These are phyloP conservation scores for Lodderomyces oxycetoniae DNA, from an alignment of 1,139 yeast species.

Conservation along the genomic window DNA sequence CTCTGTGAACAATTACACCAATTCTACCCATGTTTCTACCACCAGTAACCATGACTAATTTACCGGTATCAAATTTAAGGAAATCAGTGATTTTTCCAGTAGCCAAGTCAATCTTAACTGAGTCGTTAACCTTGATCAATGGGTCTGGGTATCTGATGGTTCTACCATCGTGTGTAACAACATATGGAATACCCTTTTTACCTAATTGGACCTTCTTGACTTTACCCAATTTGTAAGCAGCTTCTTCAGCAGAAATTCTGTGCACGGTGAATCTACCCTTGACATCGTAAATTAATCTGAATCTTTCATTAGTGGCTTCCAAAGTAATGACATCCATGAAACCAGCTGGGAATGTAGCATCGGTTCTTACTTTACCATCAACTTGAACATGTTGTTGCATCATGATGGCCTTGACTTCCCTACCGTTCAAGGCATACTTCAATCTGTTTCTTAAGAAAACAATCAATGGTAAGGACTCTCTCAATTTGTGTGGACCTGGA, in stretches of 20 bases:
- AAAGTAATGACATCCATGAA: constrained; percentile 97
- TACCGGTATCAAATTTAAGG: constrained; percentile 95
- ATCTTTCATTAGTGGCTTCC: constrained; percentile 98
- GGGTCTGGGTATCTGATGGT: constrained; percentile 99
- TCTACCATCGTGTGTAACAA: constrained; percentile 99
- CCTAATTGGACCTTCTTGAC: constrained; percentile 97
- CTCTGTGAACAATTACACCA: constrained; percentile 97
- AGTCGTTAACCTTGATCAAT: constrained; percentile 90
- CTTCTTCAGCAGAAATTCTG: constrained; percentile 99
- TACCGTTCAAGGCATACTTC: constrained; percentile 97
- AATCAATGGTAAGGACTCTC: constrained; percentile 95
- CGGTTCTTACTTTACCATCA: constrained; percentile 80
- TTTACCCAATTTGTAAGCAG: constrained; percentile 95
- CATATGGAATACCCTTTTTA: constrained; percentile 96
- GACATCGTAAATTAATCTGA: constrained; percentile 96
- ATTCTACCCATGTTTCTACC: constrained; percentile 99
- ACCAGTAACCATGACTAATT: constrained; percentile 96
- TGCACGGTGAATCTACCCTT: constrained; percentile 99
- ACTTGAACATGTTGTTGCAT: constrained; percentile 98
- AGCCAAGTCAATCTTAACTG: constrained; percentile 93
- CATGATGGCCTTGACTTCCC: constrained; percentile 96
- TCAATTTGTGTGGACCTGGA: constrained; percentile 97
- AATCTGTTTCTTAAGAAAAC: constrained; percentile 97
- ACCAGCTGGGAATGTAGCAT: constrained; percentile 97
- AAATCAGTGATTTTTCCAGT: constrained; percentile 90